Percentiles rank a stretch among this genome's conserved stretches.
These are phyloP conservation scores for Emergomyces pasteurianus DNA, from an alignment of 2,329 filamentous ascomycete genomes.

Conservation along the genomic window DNA sequence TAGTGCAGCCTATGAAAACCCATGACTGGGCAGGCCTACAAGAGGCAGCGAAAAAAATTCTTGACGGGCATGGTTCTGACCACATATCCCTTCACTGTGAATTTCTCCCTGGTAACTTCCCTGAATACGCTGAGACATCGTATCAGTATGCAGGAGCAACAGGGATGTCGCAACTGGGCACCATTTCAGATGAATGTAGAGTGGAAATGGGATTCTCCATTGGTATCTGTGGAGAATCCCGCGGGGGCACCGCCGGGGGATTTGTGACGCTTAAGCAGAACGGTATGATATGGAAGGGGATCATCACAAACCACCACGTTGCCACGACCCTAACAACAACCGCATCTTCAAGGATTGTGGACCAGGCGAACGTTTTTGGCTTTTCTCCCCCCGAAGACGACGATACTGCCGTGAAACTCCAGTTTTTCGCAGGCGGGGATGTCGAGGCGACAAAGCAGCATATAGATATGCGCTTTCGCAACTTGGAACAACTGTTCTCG, in stretches of 20 bases:
- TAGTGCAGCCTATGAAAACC: neutral
- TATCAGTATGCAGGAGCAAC: neutral
- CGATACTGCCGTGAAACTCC: neutral
- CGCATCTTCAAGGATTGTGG: too few relatives aligned
- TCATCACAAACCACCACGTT: slow-evolving; percentile 9
- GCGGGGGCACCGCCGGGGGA: slow-evolving; percentile 10
- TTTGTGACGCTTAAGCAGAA: slow-evolving; percentile 6
- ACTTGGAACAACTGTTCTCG: neutral
- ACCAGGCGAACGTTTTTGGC: too few relatives aligned
- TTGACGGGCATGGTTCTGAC: neutral
- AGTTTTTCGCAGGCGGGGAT: neutral
- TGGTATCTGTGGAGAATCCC: slow-evolving; percentile 4
- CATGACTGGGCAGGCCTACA: slow-evolving; percentile 5
- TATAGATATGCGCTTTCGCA: neutral
- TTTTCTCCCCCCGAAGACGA: too few relatives aligned
- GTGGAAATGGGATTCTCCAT: slow-evolving; percentile 6
- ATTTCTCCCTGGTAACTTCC: slow-evolving; percentile 6
- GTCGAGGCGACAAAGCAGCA: neutral
- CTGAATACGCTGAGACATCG: neutral
- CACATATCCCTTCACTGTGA: slow-evolving; percentile 5
- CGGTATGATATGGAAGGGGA: slow-evolving; percentile 3
- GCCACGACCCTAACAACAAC: neutral
- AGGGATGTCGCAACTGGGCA: neutral
- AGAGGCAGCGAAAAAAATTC: neutral
- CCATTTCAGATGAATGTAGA: neutral